Evolutionary conservation across 2,329 filamentous ascomycete species (phyloP).

Genomic region (Cordyceps cicadae): DNA sequence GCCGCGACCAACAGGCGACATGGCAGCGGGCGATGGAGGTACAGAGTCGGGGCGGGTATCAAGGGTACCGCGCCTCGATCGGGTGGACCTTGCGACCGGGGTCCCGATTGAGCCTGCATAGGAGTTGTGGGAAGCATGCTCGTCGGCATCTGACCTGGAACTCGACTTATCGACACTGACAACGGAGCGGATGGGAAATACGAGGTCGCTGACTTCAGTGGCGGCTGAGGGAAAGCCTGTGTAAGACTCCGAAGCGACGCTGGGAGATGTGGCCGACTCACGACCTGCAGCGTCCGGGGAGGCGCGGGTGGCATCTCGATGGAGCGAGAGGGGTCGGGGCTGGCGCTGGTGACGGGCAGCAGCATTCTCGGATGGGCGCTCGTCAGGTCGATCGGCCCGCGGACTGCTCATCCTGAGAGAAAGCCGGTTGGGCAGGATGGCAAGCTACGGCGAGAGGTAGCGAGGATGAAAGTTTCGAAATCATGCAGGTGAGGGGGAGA

Average conservation of each 20-base stretch:
- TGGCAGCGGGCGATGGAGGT: background rate
- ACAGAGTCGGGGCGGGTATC: conserved; percentile 16
- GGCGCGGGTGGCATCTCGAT: background rate
- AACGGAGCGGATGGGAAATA: conserved; percentile 77
- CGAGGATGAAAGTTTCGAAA: background rate
- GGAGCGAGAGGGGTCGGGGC: background rate
- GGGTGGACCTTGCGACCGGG: conserved; percentile 22
- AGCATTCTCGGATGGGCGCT: background rate
- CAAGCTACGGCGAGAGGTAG: conserved; percentile 3
- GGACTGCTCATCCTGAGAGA: conserved; percentile 6
- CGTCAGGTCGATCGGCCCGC: background rate
- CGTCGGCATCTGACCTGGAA: conserved; percentile 31
- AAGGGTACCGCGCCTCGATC: conserved; percentile 20
- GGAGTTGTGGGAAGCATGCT: conserved; percentile 28
- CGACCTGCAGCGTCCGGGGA: background rate
- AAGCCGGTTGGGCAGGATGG: background rate
- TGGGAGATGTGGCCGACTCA: background rate
- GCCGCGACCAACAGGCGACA: background rate
- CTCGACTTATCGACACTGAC: conserved; percentile 57
- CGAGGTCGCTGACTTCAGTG: conserved; percentile 46
- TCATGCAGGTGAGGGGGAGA: background rate
- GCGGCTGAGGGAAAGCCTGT: conserved; percentile 22
- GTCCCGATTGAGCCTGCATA: conserved; percentile 27
- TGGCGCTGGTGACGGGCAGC: background rate
- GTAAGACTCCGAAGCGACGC: background rate